Percentiles rank a stretch among this genome's conserved stretches.
Conservation (phyloP, 352 stramenopile genomes). For the Thraustochytrium striatum region DNA sequence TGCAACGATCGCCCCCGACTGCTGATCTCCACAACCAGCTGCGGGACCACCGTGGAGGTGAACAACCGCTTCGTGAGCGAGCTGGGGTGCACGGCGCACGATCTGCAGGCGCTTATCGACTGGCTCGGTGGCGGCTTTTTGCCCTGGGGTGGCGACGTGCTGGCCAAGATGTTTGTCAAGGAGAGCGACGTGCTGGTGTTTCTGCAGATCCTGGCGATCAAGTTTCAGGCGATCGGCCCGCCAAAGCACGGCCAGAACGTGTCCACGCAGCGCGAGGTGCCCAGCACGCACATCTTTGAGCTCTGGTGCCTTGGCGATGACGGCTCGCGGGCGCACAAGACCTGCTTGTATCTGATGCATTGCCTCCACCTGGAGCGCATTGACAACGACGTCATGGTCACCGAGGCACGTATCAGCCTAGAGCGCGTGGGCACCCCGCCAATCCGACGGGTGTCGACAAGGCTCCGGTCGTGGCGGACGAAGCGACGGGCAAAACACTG, state of each 20-base stretch:
- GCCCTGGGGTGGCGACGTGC: conserved; percentile 44
- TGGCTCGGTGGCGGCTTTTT: conserved; percentile 44
- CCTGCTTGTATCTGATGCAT: conserved; percentile 1
- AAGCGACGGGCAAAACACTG: conserved; percentile 11
- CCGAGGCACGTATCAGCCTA: not conserved
- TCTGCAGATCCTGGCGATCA: conserved; percentile 42
- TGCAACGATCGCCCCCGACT: conserved; percentile 21
- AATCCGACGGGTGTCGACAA: not conserved
- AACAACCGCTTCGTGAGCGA: conserved; percentile 26
- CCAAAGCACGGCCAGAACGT: not conserved
- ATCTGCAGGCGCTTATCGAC: conserved; percentile 13
- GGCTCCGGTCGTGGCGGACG: conserved; percentile 9
- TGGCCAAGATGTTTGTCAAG: conserved; percentile 41
- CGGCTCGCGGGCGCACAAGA: not conserved
- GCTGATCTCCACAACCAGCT: not conserved
- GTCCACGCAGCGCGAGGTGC: conserved; percentile 14
- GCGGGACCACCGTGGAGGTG: not conserved
- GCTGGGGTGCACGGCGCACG: not conserved
- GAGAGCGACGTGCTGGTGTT: conserved; percentile 42
- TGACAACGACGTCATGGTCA: not conserved
- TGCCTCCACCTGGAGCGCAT: conserved; percentile 39
- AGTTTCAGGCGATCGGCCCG: conserved; percentile 5
- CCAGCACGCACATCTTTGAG: conserved; percentile 37
- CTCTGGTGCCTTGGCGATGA: conserved; percentile 6
- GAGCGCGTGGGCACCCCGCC: conserved; percentile 2